Evolutionary conservation across 1,139 yeast genomes (phyloP), one percentile per base, ranked within the genome.

Genomic region (Candida pseudoviswanathii): DNA sequence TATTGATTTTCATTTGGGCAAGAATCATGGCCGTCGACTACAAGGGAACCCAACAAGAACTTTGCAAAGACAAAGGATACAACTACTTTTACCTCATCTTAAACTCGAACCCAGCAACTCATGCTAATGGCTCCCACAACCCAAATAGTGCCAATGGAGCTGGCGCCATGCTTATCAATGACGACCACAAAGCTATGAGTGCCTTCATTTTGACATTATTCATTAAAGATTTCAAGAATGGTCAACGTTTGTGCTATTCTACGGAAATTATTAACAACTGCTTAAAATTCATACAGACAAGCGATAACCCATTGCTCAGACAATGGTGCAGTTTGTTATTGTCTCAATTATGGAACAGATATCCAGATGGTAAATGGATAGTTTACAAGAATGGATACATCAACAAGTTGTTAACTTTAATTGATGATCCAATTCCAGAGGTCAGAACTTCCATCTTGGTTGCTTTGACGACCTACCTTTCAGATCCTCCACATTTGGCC

Each of bases 21-120:
- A 77, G 99, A 57, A 90, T 94, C 26, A 89, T 94, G 96, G 95
- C 98, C 3, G 96, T 94, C 24, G 98, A 94, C 66, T 86, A 87
- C 62, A 81, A 83, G 54, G 87, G 89, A 59, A 91, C 97, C 2
- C 99, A 95, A 63, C 91, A 87, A 56, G 99, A 94, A 62, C 77
- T 94, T 41, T 81, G 95, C 57, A 91, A 92, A 59, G 98, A 94
- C 61, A 88, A 86, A 60, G 97, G 97, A 0, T 94, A 85, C 66
- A 84, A 85, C 58, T 95, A 94, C 66, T 94, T 94, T 63, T 84
- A 90, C 49, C 82, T 85, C 54, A 89, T 94, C 60, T 71, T 94
- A 54, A 61, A 73, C 58, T 60, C 78, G 36, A 67, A 58, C 40
- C 65, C 71, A 2, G 50, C 53, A 36, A 66, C 61, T 44, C 67